Conservation (phyloP, 805 yeast species). For the Kuraishia hungarica region DNA sequence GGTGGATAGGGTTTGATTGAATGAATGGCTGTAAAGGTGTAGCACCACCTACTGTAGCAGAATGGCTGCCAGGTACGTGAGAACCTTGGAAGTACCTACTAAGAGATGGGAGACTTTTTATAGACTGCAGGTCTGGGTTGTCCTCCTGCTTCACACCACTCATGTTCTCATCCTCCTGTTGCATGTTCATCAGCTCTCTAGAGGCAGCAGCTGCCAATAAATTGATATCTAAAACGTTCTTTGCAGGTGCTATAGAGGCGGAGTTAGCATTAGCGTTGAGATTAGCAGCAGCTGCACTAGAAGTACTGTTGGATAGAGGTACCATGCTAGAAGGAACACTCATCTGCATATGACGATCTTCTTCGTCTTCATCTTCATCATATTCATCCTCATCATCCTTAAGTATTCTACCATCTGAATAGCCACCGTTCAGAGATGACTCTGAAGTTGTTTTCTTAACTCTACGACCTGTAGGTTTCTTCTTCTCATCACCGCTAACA, state of each 20-base stretch:
- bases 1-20: conserved; percentile 14
- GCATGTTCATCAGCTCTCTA: conserved; percentile 39
- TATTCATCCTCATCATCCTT: background rate
- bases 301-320: background rate
- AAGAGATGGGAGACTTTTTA: conserved; percentile 45
- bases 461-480: conserved; percentile 1
- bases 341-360: conserved; percentile 4
- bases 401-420: background rate
- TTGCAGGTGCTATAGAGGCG: background rate
- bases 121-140: conserved; percentile 19
- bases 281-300: conserved; percentile 8
- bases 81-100: conserved; percentile 32
- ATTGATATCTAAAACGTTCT: conserved; percentile 32
- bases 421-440: background rate
- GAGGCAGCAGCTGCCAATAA: conserved; percentile 46
- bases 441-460: background rate
- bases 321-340: background rate
- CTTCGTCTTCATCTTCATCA: conserved; percentile 2
- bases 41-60: background rate
- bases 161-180: conserved; percentile 14
- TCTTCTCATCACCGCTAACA: background rate
- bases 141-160: background rate
- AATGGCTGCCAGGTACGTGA: background rate
- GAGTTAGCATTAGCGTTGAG: background rate
- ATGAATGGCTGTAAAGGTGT: conserved; percentile 19